Conservation (phyloP, 129 eudicot genomes). For the Escallonia herrerae region DNA sequence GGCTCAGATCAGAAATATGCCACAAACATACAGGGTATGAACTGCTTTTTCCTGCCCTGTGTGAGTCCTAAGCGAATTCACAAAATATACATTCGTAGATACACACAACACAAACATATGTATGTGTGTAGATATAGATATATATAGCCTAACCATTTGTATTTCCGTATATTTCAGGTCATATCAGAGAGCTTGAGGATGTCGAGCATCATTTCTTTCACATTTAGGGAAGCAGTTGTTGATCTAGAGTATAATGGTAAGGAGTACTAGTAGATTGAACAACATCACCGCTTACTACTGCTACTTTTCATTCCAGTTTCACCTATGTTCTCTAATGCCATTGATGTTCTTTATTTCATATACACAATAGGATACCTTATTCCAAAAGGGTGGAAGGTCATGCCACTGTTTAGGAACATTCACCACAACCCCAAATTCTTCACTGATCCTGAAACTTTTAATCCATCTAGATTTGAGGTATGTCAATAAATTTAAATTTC, state of each 20-base stretch:
- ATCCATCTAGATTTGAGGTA: slow-evolving; percentile 78
- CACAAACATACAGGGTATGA: slow-evolving; percentile 57
- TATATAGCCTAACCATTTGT: slow-evolving; percentile 1
- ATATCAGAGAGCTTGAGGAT: slow-evolving; percentile 80
- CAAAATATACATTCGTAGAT: too few species aligned
- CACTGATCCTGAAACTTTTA: slow-evolving; percentile 53
- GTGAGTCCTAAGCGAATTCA: too few species aligned
- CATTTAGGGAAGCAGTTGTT: slow-evolving; percentile 73
- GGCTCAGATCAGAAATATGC: slow-evolving; percentile 73
- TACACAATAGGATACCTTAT: slow-evolving; percentile 54
- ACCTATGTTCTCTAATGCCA: too few species aligned
- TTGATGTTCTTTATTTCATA: background rate
- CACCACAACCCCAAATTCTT: slow-evolving; percentile 80
- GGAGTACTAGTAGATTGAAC: background rate
- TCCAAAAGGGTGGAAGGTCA: slow-evolving; percentile 92
- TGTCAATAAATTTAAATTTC: background rate
- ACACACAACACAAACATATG: too few species aligned
- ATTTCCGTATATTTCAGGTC: slow-evolving; percentile 37
- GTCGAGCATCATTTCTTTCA: slow-evolving; percentile 85
- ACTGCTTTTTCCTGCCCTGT: background rate
- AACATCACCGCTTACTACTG: background rate
- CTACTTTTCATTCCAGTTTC: too few species aligned
- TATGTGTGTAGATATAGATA: too few species aligned
- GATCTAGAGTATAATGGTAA: slow-evolving; percentile 75
- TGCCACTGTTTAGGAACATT: slow-evolving; percentile 81